Evolutionary conservation across 2,329 filamentous ascomycete species (phyloP).

Genomic region (Pseudogymnoascus sp.): DNA sequence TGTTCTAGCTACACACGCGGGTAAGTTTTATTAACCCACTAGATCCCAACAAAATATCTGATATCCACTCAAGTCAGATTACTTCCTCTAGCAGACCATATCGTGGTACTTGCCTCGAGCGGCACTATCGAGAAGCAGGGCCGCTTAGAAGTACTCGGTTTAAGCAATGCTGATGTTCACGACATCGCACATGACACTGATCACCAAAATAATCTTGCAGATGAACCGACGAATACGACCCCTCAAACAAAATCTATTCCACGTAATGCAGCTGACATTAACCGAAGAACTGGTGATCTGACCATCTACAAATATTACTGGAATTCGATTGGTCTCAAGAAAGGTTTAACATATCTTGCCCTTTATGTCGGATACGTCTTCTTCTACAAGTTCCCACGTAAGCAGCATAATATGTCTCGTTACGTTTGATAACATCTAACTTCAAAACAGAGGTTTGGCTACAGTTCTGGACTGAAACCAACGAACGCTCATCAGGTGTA

Average conservation of each 20-base stretch:
- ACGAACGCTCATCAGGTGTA: neutral
- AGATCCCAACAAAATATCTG: neutral
- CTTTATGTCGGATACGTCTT: neutral
- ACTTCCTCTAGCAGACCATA: conserved; percentile 30
- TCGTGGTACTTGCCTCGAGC: conserved; percentile 28
- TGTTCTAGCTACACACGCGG: conserved; percentile 28
- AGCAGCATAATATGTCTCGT: neutral
- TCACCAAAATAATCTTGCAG: neutral
- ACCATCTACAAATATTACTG: conserved; percentile 20
- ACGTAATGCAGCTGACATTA: neutral
- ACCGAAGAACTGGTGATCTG: conserved; percentile 13
- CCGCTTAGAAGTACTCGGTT: conserved; percentile 27
- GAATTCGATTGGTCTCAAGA: conserved; percentile 10
- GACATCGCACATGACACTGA: neutral
- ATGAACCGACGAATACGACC: neutral
- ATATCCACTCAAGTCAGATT: neutral
- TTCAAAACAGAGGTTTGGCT: conserved; percentile 2
- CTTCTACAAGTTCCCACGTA: conserved; percentile 3
- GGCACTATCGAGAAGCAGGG: conserved; percentile 31
- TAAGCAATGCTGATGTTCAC: conserved; percentile 18
- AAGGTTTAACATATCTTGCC: neutral
- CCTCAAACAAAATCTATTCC: neutral
- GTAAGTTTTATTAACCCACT: neutral
- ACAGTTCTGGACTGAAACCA: conserved; percentile 6
- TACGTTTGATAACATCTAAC: neutral